Evolutionary conservation across 2,329 filamentous ascomycete species (phyloP).

Genomic region (Phaeoacremonium minimum): DNA sequence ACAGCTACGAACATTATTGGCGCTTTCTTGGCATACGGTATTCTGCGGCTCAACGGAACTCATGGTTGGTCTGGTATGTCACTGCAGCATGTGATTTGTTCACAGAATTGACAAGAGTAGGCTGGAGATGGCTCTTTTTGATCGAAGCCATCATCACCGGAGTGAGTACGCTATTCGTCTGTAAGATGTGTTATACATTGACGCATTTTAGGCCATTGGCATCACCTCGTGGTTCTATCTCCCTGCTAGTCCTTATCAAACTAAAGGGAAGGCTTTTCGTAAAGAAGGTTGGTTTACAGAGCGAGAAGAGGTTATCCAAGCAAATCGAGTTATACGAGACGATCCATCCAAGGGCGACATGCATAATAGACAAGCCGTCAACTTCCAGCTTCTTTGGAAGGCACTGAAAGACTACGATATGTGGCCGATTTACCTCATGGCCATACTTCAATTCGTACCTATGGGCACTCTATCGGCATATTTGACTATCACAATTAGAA

Average conservation of each 20-base stretch:
- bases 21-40: slow-evolving; percentile 48
- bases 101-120: too few relatives aligned
- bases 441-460: slow-evolving; percentile 31
- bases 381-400: slow-evolving; percentile 9
- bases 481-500: slow-evolving; percentile 9
- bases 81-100: too few relatives aligned
- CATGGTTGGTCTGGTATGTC: slow-evolving; percentile 48
- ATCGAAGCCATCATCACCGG: slow-evolving; percentile 14
- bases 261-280: slow-evolving; percentile 47
- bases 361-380: slow-evolving; percentile 19
- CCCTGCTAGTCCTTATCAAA: slow-evolving; percentile 54
- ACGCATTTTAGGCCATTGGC: too few relatives aligned
- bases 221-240: slow-evolving; percentile 42
- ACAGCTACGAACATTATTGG: slow-evolving; percentile 43
- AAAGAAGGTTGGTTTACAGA: slow-evolving; percentile 55
- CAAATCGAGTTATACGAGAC: slow-evolving; percentile 44
- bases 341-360: slow-evolving; percentile 14
- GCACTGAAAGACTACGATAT: slow-evolving; percentile 12
- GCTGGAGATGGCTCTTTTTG: slow-evolving; percentile 27
- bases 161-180: too few relatives aligned
- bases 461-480: slow-evolving; percentile 16
- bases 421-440: slow-evolving; percentile 14
- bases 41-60: slow-evolving; percentile 43
- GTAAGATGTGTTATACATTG: too few relatives aligned
- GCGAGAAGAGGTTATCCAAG: slow-evolving; percentile 57